Base-by-base conservation (phyloP, 306 rosid species). In the Oemleria cerasiformis region DNA sequence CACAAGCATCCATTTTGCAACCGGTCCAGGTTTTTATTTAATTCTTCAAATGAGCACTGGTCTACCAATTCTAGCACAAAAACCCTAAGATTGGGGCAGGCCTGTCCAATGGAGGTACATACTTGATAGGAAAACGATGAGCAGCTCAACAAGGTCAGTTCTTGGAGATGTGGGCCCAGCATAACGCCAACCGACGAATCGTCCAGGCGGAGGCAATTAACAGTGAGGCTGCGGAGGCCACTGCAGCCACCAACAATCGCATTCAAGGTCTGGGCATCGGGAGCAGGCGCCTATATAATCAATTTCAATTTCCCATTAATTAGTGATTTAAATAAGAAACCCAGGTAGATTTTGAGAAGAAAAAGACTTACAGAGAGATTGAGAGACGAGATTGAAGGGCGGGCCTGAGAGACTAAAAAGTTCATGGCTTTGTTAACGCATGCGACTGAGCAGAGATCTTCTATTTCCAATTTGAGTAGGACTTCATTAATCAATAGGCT, bases 61-160 rank as follows among this genome's bases (percentile, higher is more conserved):
- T 75, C 79, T 21, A 58, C 79, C 72, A 73, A 68, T 79, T 62
- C 78, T 17, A 79, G 47, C 72, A 63, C 49, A 68, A 78, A 61
- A 47, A 73, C 78, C 75, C 82, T 78, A 61, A 78, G 67, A 54
- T 73, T 62, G 67, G 67, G 82, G 63, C 78, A 78, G 62, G 16
- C 44, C 34, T 68, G 11, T 10, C 75, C 78, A n/a, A 61, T 45
- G 14, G 30, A 70, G 54, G 67, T 38, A 38, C 73, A 73, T 34
- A 68, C 63, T 20, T 45, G 25, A 78, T 68, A 62, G 23, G 82
- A 78, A 23, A 78, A 70, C 56, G 62, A 44, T 4, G 78, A 68
- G 75, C 78, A 73, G 67, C 62, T 51, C 41, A 78, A 40, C 55
- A 78, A 61, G 17, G 62, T 78, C 66, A 78, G 78, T 68, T 78